Evolutionary conservation across 352 stramenopile genomes (phyloP), one percentile per base, ranked within the genome.

Genomic region (Pythium scleroteichum): DNA sequence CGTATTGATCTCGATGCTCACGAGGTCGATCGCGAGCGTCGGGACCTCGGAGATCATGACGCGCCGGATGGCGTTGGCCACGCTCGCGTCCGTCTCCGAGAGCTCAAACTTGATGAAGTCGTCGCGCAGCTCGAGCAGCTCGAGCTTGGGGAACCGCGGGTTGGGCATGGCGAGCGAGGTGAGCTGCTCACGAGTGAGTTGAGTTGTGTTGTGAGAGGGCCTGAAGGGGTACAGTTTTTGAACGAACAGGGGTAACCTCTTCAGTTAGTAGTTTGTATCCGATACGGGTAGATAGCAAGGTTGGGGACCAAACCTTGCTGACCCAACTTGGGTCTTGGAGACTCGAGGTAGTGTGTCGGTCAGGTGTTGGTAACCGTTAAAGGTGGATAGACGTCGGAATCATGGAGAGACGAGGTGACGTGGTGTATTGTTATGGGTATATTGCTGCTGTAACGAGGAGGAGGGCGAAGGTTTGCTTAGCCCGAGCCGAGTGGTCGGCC

Each of bases 1-100:
- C 26, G 95, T 97, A 86, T 99, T 99, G 61, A 98, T 86, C 72
- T 97, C 81, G 72, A 99, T 97, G 71, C 92, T 97, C 42, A 99
- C 97, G n/a, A 99, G 82, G 74, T 99, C 97, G 72, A 99, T 99
- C 16, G 95, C 95, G 51, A 99, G 73, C n/a, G 96, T 99, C 19
- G 97, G 97, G 26, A 99, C 96, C 74, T 98, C 95, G 9, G 90
- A 85, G 75, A 99, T 98, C 90, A 99, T 99, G 59, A 99, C 97
- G 47, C 97, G 88, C 47, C 97, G 90, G 54, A 99, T 85, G 27
- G 97, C 85, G 75, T 99, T 99, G 54, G 97, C 97, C 55, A 99
- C 91, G 66, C 83, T 97, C 5, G 91, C 91, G 69, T 99, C 97
- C 9, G 95, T 99, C 68, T 99, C 95, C 47, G 85, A 96, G 54